Evolutionary conservation across 495 filamentous ascomycete species (phyloP).

Genomic region (Opeltia flavorubescens): DNA sequence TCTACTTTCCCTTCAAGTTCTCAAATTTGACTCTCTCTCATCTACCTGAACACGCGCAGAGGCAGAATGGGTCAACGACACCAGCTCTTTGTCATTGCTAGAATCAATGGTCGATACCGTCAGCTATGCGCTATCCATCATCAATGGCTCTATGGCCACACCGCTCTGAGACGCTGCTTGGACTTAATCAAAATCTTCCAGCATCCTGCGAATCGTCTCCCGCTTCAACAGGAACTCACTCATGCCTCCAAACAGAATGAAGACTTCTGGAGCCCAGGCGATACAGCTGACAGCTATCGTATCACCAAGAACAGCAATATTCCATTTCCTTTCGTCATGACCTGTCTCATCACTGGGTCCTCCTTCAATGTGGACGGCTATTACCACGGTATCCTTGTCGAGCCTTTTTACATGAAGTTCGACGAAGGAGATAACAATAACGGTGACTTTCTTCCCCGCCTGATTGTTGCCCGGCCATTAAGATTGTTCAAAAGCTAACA

Average conservation of each 20-base stretch:
- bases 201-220: background rate
- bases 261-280: background rate
- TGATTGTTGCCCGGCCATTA: too few relatives aligned
- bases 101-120: background rate
- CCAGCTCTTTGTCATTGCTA: background rate
- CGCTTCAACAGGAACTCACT: background rate
- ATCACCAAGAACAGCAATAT: too few relatives aligned
- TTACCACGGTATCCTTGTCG: background rate
- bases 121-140: background rate
- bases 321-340: background rate
- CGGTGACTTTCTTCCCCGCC: too few relatives aligned
- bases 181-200: background rate
- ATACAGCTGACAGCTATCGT: background rate
- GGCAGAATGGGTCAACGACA: conserved; percentile 2
- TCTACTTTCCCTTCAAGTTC: too few relatives aligned
- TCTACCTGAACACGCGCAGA: too few relatives aligned
- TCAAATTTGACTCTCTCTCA: too few relatives aligned
- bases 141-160: background rate
- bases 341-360: background rate
- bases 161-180: background rate
- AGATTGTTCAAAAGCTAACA: too few relatives aligned
- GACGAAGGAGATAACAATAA: background rate
- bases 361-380: background rate
- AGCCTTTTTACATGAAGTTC: background rate
- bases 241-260: background rate